These are phyloP conservation scores for Ceratocystis eucalypticola DNA, from an alignment of 2,329 filamentous ascomycete species.

Conservation along the genomic window DNA sequence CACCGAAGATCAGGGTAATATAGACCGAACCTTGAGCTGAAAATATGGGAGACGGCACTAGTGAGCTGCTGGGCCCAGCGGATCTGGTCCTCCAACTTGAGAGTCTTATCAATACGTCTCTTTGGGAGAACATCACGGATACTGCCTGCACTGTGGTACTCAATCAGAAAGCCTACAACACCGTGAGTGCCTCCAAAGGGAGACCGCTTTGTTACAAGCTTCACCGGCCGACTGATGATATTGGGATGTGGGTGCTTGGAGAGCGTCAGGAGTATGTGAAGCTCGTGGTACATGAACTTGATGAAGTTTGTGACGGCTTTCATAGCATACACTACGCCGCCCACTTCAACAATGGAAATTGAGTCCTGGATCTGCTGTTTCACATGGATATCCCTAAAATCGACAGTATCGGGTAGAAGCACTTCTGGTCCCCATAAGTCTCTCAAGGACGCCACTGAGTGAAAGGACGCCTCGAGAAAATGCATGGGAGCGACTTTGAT, in stretches of 20 bases:
- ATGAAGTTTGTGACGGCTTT: constrained; percentile 44
- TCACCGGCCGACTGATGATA: constrained; percentile 38
- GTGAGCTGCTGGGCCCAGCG: constrained; percentile 43
- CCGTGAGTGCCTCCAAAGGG: constrained; percentile 42
- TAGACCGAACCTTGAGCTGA: constrained; percentile 22
- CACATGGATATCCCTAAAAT: constrained; percentile 38
- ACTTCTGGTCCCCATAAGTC: constrained; percentile 32
- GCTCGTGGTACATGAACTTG: constrained; percentile 49
- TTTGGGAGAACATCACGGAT: constrained; percentile 42
- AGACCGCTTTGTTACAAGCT: constrained; percentile 43
- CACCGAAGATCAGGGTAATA: constrained; percentile 48
- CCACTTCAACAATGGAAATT: constrained; percentile 39
- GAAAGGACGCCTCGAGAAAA: constrained; percentile 39
- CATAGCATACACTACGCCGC: constrained; percentile 36
- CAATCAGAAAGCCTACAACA: constrained; percentile 43
- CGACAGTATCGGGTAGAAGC: constrained; percentile 33
- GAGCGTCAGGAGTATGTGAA: constrained; percentile 41
- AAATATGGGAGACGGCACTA: constrained; percentile 34
- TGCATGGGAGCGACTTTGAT: constrained; percentile 38
- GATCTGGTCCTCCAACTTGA: constrained; percentile 33
- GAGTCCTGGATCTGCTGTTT: constrained; percentile 45
- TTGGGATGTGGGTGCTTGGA: constrained; percentile 34
- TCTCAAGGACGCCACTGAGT: constrained; percentile 32
- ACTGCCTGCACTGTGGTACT: constrained; percentile 40
- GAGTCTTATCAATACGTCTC: constrained; percentile 33